A percentile compares a stretch with the other conserved stretches of the same genome.
Conservation (phyloP, 2,329 filamentous ascomycete species). For the Claviceps africana region DNA sequence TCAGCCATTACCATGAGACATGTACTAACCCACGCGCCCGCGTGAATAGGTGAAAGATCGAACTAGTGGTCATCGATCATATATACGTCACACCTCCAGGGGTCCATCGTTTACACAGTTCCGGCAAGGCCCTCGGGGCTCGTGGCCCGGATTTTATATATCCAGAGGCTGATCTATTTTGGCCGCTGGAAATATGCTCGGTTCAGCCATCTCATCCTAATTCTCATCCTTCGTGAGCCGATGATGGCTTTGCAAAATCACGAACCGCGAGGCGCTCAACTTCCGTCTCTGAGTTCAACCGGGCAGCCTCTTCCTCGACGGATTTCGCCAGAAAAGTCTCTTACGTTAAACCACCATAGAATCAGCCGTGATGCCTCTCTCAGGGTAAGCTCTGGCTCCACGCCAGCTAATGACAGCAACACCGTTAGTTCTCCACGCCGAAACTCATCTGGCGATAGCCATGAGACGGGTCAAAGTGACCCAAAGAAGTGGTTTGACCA, state of each 20-base stretch:
- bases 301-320: constrained; percentile 31
- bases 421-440: constrained; percentile 14
- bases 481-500: constrained; percentile 40
- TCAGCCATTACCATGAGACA: not conserved
- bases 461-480: constrained; percentile 34
- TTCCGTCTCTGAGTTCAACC: constrained; percentile 13
- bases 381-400: constrained; percentile 14
- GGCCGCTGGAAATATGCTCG: not conserved
- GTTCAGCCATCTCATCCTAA: not conserved
- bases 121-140: not conserved
- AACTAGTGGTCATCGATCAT: not conserved
- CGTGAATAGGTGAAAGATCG: not conserved
- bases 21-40: not conserved
- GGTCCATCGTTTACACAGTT: not conserved
- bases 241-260: constrained; percentile 18
- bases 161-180: constrained; percentile 5
- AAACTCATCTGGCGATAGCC: constrained; percentile 36
- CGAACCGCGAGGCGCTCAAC: constrained; percentile 13
- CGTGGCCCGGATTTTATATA: not conserved
- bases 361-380: constrained; percentile 28
- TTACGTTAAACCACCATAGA: constrained; percentile 33
- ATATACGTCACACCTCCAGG: constrained; percentile 2
- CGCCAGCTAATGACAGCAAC: constrained; percentile 8
- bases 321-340: constrained; percentile 29
- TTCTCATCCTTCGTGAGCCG: not conserved